Base-by-base conservation (phyloP, 2,329 filamentous ascomycete genomes). In the Colletotrichum paranaense region DNA sequence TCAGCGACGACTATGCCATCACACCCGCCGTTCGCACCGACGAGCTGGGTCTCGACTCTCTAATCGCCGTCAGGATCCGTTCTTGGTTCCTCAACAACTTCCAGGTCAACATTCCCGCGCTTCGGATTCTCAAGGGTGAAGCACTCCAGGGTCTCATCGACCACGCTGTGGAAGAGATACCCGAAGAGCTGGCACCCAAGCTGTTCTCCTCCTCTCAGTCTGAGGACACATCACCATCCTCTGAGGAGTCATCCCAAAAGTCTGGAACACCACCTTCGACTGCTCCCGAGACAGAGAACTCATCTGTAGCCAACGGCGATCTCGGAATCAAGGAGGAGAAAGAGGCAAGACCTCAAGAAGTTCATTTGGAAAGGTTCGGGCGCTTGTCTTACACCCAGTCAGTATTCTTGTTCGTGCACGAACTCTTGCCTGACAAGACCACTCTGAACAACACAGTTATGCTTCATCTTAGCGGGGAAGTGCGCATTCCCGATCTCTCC, bases 81-180 rank as follows among this genome's bases (percentile, higher is more conserved):
- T 80, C 83, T 9, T 89, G 87, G 87, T 87, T 88, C 71, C 62
- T 83, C 42, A 86, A 85, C 71, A 79, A 86, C 59, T 62, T 88
- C 0, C 74, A 81, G 1, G 78, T 84, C 1, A 83, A 88, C 59
- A 79, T 88, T 1, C 83, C 85, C 0, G 81, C 87, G 0, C 77
- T 88, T 16, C 86, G 85, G 70, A 80, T 88, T 55, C 75, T 88
- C 5, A 79, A 62, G 66, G 57, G 57, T 14, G 57, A 59, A 26
- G 57, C 57, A n/a, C 57, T 59, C 2, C 57, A 59, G 5, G 14
- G 57, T 3, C 57, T 59, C 57, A 59, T 59, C 19, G n/a, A 59
- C 9, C 14, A 38, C 12, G 57, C 57, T 22, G 32, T 42, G n/a
- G 32, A 42, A 8, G 57, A 59, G 57, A 59, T 59, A 8, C 57